Evolutionary conservation across 1,139 yeast genomes (phyloP), one percentile per base, ranked within the genome.

Genomic region (Hyphopichia fennica): DNA sequence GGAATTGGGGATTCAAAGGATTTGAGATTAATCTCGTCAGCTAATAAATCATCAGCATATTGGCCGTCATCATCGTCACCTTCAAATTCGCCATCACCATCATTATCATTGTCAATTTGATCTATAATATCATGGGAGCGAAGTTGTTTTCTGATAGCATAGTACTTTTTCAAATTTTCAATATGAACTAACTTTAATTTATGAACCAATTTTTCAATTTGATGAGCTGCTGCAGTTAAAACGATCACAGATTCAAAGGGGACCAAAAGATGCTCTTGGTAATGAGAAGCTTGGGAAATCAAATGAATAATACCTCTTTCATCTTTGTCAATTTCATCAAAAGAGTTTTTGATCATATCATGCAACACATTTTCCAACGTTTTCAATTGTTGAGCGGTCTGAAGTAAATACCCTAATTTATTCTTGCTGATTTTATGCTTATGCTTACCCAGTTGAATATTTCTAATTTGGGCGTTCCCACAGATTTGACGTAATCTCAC

Each of bases 391-490:
- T 65, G 63, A 14, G 63, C 56, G 3, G 62, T 52, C 14, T 53
- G 53, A 3, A 58, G 51, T 1, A 51, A 33, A 14, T 29, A 34
- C 2, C 47, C 45, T 18, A 33, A 28, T 18, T 41, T 43, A 8
- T 38, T 15, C 17, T 37, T 39, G 14, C 44, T 37, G 11, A 45
- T 39, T 27, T 39, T 40, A 16, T 38, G 39, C 27, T 58, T 53
- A 35, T 67, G 59, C 55, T 69, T 49, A 53, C 68, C 51, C 48
- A 71, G 37, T 5, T 60, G 57, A 23, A 65, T 39, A 41, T 60
- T 58, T 1, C 89, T 89, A 30, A 86, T 72, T 46, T 83, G 82
- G 0, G 96, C 90, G 61, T 88, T 93, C 47, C 95, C 86, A 52
- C 97, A 91, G 0, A 87, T 74, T 56, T 87, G 91, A 28, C 98